A percentile compares a stretch with the other conserved stretches of the same genome.
Evolutionary conservation across 2,329 filamentous ascomycete species (phyloP).

Genomic region (Verticillium klebahnii): DNA sequence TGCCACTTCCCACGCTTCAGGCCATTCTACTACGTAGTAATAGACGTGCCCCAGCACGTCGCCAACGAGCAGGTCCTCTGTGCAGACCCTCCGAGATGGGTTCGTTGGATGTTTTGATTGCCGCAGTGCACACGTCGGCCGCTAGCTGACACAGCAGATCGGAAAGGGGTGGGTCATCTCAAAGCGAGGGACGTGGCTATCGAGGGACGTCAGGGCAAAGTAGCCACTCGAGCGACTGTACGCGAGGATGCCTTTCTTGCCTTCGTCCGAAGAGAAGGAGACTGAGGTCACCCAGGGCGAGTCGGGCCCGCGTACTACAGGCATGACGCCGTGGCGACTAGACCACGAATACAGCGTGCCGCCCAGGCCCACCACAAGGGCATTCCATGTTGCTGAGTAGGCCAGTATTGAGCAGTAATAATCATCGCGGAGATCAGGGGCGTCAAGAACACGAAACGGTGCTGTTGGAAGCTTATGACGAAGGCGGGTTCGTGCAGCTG

Average conservation of each 20-base stretch:
- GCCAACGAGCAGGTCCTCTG: constrained; percentile 82
- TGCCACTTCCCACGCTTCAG: constrained; percentile 55
- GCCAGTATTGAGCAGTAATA: constrained; percentile 92
- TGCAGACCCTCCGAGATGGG: constrained; percentile 49
- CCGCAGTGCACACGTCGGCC: constrained; percentile 54
- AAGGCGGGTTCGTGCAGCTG: neutral
- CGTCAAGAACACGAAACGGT: constrained; percentile 84
- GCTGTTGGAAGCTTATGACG: constrained; percentile 52
- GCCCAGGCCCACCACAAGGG: constrained; percentile 78
- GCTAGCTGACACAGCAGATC: constrained; percentile 78
- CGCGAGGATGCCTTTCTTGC: constrained; percentile 75
- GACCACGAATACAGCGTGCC: constrained; percentile 86
- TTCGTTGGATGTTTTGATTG: constrained; percentile 45
- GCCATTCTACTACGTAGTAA: constrained; percentile 90
- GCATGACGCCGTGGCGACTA: neutral
- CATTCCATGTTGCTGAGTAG: constrained; percentile 70
- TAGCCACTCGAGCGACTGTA: constrained; percentile 76
- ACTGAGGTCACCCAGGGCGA: constrained; percentile 70
- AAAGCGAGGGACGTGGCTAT: constrained; percentile 67
- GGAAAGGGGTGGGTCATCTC: constrained; percentile 66
- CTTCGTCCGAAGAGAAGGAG: constrained; percentile 80
- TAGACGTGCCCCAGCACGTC: constrained; percentile 80
- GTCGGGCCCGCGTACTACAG: constrained; percentile 37
- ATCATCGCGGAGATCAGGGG: constrained; percentile 84
- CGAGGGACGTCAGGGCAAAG: constrained; percentile 73